phyloP scores from a whole-genome alignment of 306 rosid species.

The Mucuna pruriens region DNA sequence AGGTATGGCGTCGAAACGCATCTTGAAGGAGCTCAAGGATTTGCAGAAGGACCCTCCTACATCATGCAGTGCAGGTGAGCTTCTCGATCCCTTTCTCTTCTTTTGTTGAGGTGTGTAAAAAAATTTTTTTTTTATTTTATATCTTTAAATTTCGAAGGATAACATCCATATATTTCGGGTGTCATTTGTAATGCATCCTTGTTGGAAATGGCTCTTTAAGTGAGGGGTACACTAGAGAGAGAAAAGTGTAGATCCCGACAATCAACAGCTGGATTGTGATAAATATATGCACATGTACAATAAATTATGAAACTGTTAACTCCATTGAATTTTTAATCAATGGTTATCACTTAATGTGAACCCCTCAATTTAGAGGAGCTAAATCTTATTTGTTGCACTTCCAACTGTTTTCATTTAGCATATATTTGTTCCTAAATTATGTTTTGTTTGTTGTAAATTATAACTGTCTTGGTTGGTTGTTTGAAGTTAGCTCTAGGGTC shows the following conservation, averaged over 20 bases:
- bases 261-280: background rate
- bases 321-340: background rate
- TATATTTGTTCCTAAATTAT: background rate
- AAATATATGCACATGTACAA: background rate
- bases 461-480: background rate
- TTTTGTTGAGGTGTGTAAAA: background rate
- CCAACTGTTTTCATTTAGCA: background rate
- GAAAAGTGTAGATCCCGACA: background rate
- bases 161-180: background rate
- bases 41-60: constrained; percentile 93
- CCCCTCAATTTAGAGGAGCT: background rate
- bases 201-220: background rate
- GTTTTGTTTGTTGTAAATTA: background rate
- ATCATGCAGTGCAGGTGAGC: constrained; percentile 87
- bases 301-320: background rate
- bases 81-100: background rate
- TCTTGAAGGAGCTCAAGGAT: constrained; percentile 91
- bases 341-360: background rate
- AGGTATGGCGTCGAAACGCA: constrained; percentile 81
- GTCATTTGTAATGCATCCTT: background rate
- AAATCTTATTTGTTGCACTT: background rate
- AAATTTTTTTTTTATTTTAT: background rate
- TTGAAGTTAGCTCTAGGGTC: background rate
- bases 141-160: background rate
- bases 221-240: background rate